Evolutionary conservation across 495 filamentous ascomycete genomes (phyloP), one percentile per base, ranked within the genome.

Genomic region (Halenospora varia): DNA sequence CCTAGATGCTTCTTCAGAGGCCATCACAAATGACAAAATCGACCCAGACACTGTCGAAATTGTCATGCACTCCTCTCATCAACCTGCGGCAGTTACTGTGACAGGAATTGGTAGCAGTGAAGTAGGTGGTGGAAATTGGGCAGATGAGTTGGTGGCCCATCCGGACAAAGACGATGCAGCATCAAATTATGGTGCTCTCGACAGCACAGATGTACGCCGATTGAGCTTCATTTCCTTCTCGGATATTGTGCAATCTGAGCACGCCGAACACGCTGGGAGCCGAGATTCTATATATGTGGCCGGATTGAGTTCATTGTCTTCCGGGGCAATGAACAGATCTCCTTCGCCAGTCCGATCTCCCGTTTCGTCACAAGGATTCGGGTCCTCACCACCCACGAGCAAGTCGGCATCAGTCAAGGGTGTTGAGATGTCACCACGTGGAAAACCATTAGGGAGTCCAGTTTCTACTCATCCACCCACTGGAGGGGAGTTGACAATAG

Each of bases 141-240:
- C 75, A 26, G 79, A 88, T 60, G 83, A 88, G 51, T 63, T 80
- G 9, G 72, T 75, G 49, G 66, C 77, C 49, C 78, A 81, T 56
- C 69, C 75, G 11, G 77, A 73, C 17, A 67, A 67, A 53, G 73
- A 83, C 45, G 82, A 85, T 57, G 73, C 72, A 11, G 82, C 79
- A 1, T 85, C 83, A 22, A 89, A 85, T 64, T 89, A 90, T 67
- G 88, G 84, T 40, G 81, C 81, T 49, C 74, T 89, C 49, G 89
- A 92, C 68, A 81, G 78, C 13, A 79, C 80, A 29, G 91, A 96
- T 70, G 80, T 90, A n/a, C 81, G 89, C 22, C 82, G 92, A 11
- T 73, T 96, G 49, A 89, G 85, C 70, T 96, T 96, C 73, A 96
- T 96, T 68, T 93, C 89, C 15, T 96, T 96, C 67, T 90, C 92